Conservation (phyloP, 1,139 yeast genomes). For the Candida mesenterica region DNA sequence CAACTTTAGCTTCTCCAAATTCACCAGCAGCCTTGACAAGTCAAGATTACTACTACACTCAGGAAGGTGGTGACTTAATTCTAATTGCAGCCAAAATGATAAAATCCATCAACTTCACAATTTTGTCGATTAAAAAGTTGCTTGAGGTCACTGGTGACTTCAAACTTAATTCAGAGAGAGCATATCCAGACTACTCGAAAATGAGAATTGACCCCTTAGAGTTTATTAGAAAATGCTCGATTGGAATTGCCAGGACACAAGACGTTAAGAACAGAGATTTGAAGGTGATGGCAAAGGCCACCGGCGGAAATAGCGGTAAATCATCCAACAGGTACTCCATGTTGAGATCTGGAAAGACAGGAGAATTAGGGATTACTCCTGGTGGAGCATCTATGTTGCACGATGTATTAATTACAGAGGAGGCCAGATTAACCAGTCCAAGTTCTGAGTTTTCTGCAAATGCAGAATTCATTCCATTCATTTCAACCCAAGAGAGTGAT, state of each 20-base stretch:
- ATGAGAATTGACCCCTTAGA: slow-evolving; percentile 60
- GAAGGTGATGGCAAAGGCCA: slow-evolving; percentile 12
- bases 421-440: slow-evolving; percentile 12
- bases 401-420: slow-evolving; percentile 46
- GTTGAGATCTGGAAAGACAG: slow-evolving; percentile 57
- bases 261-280: slow-evolving; percentile 19
- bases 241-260: slow-evolving; percentile 54
- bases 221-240: slow-evolving; percentile 62
- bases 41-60: slow-evolving; percentile 52
- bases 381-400: slow-evolving; percentile 57
- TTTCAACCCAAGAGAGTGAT: no score
- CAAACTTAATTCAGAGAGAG: slow-evolving; percentile 59
- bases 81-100: slow-evolving; percentile 65
- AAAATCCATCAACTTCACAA: slow-evolving; percentile 50
- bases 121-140: slow-evolving; percentile 40
- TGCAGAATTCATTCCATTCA: slow-evolving; percentile 38
- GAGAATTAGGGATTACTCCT: slow-evolving; percentile 52
- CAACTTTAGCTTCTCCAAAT: not conserved
- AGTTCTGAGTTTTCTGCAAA: slow-evolving; percentile 39
- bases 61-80: slow-evolving; percentile 66
- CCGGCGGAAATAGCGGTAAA: not conserved
- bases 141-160: slow-evolving; percentile 68
- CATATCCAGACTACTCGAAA: slow-evolving; percentile 68
- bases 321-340: slow-evolving; percentile 52
- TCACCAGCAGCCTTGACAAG: slow-evolving; percentile 2